Conservation (phyloP, 1,284 basidiomycete species). For the Pyrrhoderma noxium region DNA sequence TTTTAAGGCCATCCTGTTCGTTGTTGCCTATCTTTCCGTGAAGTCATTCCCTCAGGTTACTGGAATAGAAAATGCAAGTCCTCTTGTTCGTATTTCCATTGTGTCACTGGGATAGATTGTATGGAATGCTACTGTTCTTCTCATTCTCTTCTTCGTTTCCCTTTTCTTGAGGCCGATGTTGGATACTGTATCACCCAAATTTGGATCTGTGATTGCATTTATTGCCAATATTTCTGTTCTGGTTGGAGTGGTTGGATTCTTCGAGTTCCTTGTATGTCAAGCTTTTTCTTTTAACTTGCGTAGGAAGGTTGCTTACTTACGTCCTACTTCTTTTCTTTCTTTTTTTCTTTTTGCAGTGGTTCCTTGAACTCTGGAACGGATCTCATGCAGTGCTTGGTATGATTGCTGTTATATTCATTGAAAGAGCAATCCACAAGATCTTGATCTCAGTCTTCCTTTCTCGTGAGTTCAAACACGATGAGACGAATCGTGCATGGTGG, state of each 20-base stretch:
- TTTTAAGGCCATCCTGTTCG: conserved; percentile 76
- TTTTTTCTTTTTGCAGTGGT: conserved; percentile 57
- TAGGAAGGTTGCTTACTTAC: too few relatives aligned
- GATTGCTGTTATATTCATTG: conserved; percentile 80
- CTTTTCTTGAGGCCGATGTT: conserved; percentile 91
- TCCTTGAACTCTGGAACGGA: conserved; percentile 88
- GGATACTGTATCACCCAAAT: conserved; percentile 73
- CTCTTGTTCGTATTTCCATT: conserved; percentile 87
- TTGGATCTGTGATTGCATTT: conserved; percentile 86
- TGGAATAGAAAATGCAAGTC: conserved; percentile 61
- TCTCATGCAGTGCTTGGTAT: conserved; percentile 88
- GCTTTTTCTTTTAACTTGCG: too few relatives aligned
- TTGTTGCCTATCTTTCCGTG: conserved; percentile 86
- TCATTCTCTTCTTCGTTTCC: conserved; percentile 84
- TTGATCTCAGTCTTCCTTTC: conserved; percentile 88
- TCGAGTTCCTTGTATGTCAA: conserved; percentile 86
- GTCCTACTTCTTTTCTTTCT: conserved; percentile 3
- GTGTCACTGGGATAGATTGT: conserved; percentile 93
- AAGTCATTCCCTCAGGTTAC: conserved; percentile 73
- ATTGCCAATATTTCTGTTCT: conserved; percentile 77
- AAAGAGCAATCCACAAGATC: conserved; percentile 87
- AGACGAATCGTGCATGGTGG: conserved; percentile 97
- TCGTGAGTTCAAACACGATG: conserved; percentile 95
- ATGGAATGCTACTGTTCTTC: conserved; percentile 86
- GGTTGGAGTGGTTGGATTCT: conserved; percentile 84